These are phyloP conservation scores for Smittium mucronatum DNA, from an alignment of 371 early-diverging fungal species.

Conservation along the genomic window DNA sequence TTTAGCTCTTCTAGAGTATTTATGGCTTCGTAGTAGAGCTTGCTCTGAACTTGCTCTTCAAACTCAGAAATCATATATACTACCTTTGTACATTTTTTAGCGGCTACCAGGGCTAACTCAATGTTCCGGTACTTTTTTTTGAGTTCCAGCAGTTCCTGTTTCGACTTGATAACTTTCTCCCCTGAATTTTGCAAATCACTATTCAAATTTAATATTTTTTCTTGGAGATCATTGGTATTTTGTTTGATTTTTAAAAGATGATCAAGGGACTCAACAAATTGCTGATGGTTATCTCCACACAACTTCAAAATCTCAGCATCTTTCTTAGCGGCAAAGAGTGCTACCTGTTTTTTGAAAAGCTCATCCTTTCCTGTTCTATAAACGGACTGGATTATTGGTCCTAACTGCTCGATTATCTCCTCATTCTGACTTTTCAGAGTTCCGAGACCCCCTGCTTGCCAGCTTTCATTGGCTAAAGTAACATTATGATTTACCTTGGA, in stretches of 20 bases:
- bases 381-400: constrained; percentile 80
- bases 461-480: constrained; percentile 4
- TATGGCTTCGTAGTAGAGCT: constrained; percentile 83
- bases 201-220: constrained; percentile 74
- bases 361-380: constrained; percentile 73
- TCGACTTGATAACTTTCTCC: constrained; percentile 50
- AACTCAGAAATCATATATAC: constrained; percentile 79
- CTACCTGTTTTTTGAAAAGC: constrained; percentile 74
- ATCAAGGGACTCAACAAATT: constrained; percentile 91
- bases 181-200: constrained; percentile 72
- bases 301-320: constrained; percentile 95
- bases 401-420: constrained; percentile 58
- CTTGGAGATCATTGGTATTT: constrained; percentile 68
- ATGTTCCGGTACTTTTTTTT: constrained; percentile 75
- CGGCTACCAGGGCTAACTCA: constrained; percentile 65
- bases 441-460: constrained; percentile 10
- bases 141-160: constrained; percentile 75
- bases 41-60: constrained; percentile 58
- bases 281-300: constrained; percentile 93
- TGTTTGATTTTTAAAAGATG: constrained; percentile 86
- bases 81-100: constrained; percentile 74
- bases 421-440: constrained; percentile 13
- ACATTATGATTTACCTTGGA: constrained; percentile 13
- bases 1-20: constrained; percentile 30
- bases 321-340: constrained; percentile 63